Percentiles rank a stretch among this genome's conserved stretches.
Conservation (phyloP, 371 early-diverging fungal genomes). For the Lichtheimia corymbifera region DNA sequence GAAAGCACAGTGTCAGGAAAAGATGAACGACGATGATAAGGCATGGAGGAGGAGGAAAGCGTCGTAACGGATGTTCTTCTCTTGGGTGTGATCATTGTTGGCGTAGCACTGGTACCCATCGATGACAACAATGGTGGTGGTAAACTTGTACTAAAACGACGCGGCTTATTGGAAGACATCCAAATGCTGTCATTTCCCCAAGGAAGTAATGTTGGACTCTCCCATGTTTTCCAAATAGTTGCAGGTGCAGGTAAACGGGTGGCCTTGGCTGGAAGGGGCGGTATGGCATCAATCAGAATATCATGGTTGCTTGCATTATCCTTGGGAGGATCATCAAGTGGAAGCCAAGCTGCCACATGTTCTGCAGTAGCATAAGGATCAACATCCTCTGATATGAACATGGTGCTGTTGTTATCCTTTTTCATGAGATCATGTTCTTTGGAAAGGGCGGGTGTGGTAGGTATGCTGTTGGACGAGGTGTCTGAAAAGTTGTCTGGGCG, state of each 20-base stretch:
- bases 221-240: neutral
- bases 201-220: too few relatives aligned
- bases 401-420: neutral
- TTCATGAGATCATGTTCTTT: neutral
- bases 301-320: neutral
- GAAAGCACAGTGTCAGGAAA: neutral
- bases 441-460: neutral
- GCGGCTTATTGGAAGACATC: too few relatives aligned
- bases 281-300: neutral
- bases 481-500: neutral
- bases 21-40: neutral
- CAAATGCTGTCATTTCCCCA: too few relatives aligned
- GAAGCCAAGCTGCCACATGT: slow-evolving; percentile 1
- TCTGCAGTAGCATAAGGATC: neutral
- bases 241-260: neutral
- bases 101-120: too few relatives aligned
- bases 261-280: neutral
- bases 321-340: neutral
- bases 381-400: neutral
- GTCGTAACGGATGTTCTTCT: too few relatives aligned
- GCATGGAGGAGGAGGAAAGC: neutral
- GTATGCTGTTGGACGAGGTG: neutral
- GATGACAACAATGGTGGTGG: too few relatives aligned
- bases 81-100: too few relatives aligned
- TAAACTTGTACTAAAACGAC: too few relatives aligned